A percentile compares a stretch with the other conserved stretches of the same genome.
Evolutionary conservation across 1,284 basidiomycete species (phyloP).

Genomic region (Peniophora sp.): DNA sequence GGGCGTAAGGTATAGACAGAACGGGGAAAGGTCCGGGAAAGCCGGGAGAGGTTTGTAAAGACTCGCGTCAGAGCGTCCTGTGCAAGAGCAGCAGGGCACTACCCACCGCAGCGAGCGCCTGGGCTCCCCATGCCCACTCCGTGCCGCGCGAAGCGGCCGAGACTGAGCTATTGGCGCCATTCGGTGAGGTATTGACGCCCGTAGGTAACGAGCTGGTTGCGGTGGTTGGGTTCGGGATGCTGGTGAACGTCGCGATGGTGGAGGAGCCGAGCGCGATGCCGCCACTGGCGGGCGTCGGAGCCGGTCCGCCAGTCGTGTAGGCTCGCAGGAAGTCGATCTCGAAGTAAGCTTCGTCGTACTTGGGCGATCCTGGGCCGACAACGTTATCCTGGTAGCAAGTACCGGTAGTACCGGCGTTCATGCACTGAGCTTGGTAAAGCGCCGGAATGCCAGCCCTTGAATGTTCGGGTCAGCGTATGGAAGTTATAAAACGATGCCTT

Average conservation of each 20-base stretch:
- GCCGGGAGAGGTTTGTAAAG: neutral
- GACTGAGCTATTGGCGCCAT: neutral
- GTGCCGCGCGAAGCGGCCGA: neutral
- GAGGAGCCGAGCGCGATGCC: neutral
- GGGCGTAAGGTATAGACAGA: no score
- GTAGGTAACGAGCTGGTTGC: neutral
- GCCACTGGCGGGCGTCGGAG: conserved; percentile 8
- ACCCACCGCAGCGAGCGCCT: neutral
- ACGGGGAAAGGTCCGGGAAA: no score
- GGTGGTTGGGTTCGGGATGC: conserved; percentile 3
- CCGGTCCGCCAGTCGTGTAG: conserved; percentile 23
- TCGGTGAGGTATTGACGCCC: conserved; percentile 1
- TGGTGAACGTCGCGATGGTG: conserved; percentile 2
- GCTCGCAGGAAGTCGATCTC: conserved; percentile 35
- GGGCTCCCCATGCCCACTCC: neutral
- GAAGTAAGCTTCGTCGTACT: conserved; percentile 38
- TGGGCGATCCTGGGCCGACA: conserved; percentile 43
- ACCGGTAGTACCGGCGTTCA: conserved; percentile 27
- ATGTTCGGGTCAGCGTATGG: neutral
- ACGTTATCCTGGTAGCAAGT: conserved; percentile 46
- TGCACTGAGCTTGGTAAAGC: conserved; percentile 34
- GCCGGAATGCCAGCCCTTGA: conserved; percentile 41
- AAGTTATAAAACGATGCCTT: neutral
- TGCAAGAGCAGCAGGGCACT: neutral
- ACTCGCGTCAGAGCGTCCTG: neutral